phyloP scores from a whole-genome alignment of 345 rosid species.

The Linum tenue region DNA sequence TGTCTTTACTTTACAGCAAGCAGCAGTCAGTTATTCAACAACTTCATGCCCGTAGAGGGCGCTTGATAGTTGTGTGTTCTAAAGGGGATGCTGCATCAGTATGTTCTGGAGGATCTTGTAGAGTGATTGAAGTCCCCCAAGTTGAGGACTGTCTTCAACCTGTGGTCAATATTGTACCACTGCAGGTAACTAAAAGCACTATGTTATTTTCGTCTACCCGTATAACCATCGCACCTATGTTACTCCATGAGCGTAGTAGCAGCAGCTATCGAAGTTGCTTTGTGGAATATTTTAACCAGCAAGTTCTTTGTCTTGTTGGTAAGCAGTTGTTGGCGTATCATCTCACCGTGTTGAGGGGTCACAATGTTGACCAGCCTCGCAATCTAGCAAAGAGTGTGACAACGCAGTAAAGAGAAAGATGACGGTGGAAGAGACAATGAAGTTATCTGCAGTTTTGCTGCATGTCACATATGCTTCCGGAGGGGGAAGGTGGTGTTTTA shows the following conservation, averaged over 20 bases:
- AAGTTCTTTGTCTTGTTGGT: not conserved
- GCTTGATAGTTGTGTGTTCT: slow-evolving; percentile 69
- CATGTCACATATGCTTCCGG: too few relatives aligned
- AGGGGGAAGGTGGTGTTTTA: too few relatives aligned
- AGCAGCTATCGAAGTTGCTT: too few relatives aligned
- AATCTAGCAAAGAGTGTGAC: slow-evolving; percentile 91
- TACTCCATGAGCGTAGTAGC: not conserved
- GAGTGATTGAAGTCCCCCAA: slow-evolving; percentile 81
- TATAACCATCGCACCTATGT: too few relatives aligned
- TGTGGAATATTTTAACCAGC: too few relatives aligned
- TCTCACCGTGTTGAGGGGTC: slow-evolving; percentile 68
- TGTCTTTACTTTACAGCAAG: slow-evolving; percentile 45
- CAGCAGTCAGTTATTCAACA: slow-evolving; percentile 94
- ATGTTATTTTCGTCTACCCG: not conserved
- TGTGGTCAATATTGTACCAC: slow-evolving; percentile 67
- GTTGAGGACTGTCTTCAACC: slow-evolving; percentile 96
- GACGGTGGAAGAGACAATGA: too few relatives aligned
- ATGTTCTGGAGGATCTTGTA: slow-evolving; percentile 57
- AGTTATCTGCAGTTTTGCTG: too few relatives aligned
- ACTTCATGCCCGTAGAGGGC: slow-evolving; percentile 83
- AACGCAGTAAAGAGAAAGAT: slow-evolving; percentile 34
- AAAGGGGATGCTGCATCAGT: slow-evolving; percentile 78
- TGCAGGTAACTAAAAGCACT: slow-evolving; percentile 43
- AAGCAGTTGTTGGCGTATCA: slow-evolving; percentile 78
- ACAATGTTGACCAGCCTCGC: slow-evolving; percentile 85